A percentile compares a stretch with the other conserved stretches of the same genome.
phyloP scores from a whole-genome alignment of 768 basidiomycete genomes.

The Butyriboletus loyo region DNA sequence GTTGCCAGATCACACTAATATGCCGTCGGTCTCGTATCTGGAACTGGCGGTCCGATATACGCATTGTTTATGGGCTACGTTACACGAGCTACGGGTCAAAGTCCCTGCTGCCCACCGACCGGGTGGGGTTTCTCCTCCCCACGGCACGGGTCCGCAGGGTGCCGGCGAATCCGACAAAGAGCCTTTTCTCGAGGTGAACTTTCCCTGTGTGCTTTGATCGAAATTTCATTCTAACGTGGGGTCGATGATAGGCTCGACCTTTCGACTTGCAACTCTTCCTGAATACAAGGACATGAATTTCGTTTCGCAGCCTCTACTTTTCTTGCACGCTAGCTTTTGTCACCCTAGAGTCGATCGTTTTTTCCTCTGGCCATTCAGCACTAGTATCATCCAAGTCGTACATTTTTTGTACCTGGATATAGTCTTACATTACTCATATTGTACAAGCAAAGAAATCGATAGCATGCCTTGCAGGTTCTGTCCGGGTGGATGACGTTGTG shows the following conservation, averaged over 20 bases:
- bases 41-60: conserved; percentile 69
- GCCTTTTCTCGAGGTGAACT: conserved; percentile 35
- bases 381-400: conserved; percentile 17
- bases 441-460: conserved; percentile 11
- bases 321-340: background rate
- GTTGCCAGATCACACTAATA: conserved; percentile 46
- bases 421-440: conserved; percentile 29
- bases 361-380: conserved; percentile 6
- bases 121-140: conserved; percentile 47
- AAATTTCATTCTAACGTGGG: background rate
- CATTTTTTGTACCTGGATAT: conserved; percentile 14
- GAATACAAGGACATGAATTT: conserved; percentile 44
- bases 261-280: conserved; percentile 58
- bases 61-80: conserved; percentile 53
- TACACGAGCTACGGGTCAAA: conserved; percentile 49
- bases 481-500: background rate
- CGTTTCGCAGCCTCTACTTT: background rate
- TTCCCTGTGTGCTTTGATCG: background rate
- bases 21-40: conserved; percentile 54
- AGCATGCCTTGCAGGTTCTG: background rate
- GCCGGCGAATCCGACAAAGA: conserved; percentile 33
- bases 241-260: conserved; percentile 37
- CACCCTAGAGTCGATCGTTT: background rate
- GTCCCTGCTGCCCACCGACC: conserved; percentile 38
- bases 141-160: conserved; percentile 23